These are phyloP conservation scores for Peniophora sp. DNA, from an alignment of 1,284 basidiomycete species.

Conservation along the genomic window DNA sequence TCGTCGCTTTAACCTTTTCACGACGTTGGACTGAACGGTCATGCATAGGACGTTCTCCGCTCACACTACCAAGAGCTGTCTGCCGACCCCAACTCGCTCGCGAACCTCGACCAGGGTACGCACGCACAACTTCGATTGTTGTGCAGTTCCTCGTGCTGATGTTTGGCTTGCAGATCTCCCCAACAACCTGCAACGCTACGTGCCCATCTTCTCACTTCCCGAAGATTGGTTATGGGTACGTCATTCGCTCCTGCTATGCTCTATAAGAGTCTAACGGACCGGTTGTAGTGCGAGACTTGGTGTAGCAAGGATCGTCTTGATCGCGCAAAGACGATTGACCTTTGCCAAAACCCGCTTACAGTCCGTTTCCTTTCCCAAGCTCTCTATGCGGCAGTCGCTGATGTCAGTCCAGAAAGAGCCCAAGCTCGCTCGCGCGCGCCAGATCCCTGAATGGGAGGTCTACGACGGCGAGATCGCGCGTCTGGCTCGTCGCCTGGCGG, in stretches of 20 bases:
- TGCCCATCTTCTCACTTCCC: slow-evolving; percentile 83
- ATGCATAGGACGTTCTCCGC: slow-evolving; percentile 73
- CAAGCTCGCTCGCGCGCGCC: slow-evolving; percentile 85
- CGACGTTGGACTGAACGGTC: no score
- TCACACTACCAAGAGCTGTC: slow-evolving; percentile 91
- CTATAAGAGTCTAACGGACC: background rate
- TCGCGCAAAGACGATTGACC: slow-evolving; percentile 83
- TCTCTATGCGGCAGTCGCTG: background rate
- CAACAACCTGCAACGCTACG: slow-evolving; percentile 82
- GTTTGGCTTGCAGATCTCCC: slow-evolving; percentile 60
- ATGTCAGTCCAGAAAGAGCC: slow-evolving; percentile 75
- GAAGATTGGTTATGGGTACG: slow-evolving; percentile 91
- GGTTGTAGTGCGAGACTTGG: slow-evolving; percentile 73
- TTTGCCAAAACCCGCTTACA: slow-evolving; percentile 89
- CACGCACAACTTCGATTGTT: slow-evolving; percentile 16
- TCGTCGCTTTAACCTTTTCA: slow-evolving; percentile 5
- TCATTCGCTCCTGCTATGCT: slow-evolving; percentile 6
- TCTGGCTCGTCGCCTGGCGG: slow-evolving; percentile 62
- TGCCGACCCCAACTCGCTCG: slow-evolving; percentile 87
- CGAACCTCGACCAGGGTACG: slow-evolving; percentile 90
- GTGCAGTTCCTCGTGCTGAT: background rate
- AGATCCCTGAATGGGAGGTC: slow-evolving; percentile 95
- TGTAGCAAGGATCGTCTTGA: slow-evolving; percentile 82
- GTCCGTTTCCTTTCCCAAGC: slow-evolving; percentile 34
- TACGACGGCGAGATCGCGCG: slow-evolving; percentile 79